These are phyloP conservation scores for Pyricularia grisea DNA, from an alignment of 2,329 filamentous ascomycete species.

Conservation along the genomic window DNA sequence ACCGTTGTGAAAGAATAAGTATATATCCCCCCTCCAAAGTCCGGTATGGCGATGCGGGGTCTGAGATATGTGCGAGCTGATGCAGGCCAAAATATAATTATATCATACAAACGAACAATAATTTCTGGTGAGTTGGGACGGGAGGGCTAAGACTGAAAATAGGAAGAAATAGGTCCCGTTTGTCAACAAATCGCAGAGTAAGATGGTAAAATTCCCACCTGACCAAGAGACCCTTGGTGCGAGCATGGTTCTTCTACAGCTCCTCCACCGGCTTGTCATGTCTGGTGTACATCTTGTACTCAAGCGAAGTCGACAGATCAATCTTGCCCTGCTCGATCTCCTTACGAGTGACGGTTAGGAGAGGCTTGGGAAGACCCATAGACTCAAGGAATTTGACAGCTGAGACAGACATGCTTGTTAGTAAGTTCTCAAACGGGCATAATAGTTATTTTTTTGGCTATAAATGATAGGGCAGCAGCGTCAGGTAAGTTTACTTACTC, in stretches of 20 bases:
- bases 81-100: neutral
- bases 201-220: too few species aligned
- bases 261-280: constrained; percentile 38
- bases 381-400: constrained; percentile 51
- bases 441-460: neutral
- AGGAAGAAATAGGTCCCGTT: neutral
- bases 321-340: constrained; percentile 53
- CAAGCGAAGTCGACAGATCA: constrained; percentile 44
- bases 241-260: neutral
- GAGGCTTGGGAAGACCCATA: constrained; percentile 55
- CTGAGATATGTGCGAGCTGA: neutral
- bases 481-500: constrained; percentile 32
- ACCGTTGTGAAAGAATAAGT: neutral
- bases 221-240: too few species aligned
- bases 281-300: constrained; percentile 54
- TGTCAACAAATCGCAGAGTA: too few species aligned
- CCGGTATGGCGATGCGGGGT: neutral
- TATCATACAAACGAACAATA: neutral
- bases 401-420: constrained; percentile 17
- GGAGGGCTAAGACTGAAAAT: neutral
- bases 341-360: constrained; percentile 46
- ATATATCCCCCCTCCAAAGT: neutral
- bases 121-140: neutral
- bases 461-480: neutral
- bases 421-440: neutral